These are phyloP conservation scores for Umbelopsis isabellina DNA, from an alignment of 192 early-diverging fungal species.

Conservation along the genomic window DNA sequence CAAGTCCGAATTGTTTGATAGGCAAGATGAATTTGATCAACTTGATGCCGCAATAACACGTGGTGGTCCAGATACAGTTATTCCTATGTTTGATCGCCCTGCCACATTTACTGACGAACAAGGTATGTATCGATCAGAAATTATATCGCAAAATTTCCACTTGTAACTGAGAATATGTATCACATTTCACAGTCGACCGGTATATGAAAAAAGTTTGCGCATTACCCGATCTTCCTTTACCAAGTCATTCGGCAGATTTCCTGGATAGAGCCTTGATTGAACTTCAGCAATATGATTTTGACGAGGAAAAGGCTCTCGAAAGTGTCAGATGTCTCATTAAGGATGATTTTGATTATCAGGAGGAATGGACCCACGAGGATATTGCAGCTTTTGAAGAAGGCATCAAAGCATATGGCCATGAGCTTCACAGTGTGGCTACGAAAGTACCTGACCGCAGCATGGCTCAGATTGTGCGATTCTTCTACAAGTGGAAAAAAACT, in stretches of 20 bases:
- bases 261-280: slow-evolving; percentile 65
- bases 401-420: slow-evolving; percentile 65
- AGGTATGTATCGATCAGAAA: slow-evolving; percentile 31
- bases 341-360: slow-evolving; percentile 50
- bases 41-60: slow-evolving; percentile 16
- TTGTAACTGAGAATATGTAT: not conserved
- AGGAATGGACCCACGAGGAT: slow-evolving; percentile 59
- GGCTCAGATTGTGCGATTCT: slow-evolving; percentile 64
- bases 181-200: slow-evolving; percentile 34
- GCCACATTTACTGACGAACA: slow-evolving; percentile 39
- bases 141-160: not conserved
- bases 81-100: slow-evolving; percentile 41
- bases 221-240: slow-evolving; percentile 36
- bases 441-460: slow-evolving; percentile 37
- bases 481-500: slow-evolving; percentile 61
- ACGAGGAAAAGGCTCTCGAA: slow-evolving; percentile 61
- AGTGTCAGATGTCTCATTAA: slow-evolving; percentile 49
- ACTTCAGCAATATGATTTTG: slow-evolving; percentile 52
- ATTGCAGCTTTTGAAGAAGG: slow-evolving; percentile 62
- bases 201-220: slow-evolving; percentile 46
- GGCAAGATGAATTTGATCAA: slow-evolving; percentile 9
- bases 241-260: slow-evolving; percentile 60
- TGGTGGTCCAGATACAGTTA: slow-evolving; percentile 50
- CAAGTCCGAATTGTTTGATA: not conserved
- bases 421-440: slow-evolving; percentile 63